Evolutionary conservation across 805 yeast genomes (phyloP), one percentile per base, ranked within the genome.

Genomic region (Candida endomychidarum): DNA sequence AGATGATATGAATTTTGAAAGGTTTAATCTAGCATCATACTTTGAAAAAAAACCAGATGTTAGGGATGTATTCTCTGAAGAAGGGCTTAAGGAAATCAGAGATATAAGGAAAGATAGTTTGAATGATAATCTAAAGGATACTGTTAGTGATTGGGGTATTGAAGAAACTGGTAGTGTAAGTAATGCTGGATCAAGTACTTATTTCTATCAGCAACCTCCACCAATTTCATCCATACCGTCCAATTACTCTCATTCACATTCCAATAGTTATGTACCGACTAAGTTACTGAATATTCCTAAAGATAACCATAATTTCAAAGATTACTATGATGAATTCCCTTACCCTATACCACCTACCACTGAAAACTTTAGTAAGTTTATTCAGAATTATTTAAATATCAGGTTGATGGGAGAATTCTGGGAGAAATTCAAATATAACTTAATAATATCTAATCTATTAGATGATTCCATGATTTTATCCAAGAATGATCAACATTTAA

Each of bases 381-480:
- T 60, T 14, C 47, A 36, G 14, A 59, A 58, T 34, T 67, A 68
- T 52, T 49, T 68, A 7, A 38, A 40, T 7, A 23, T 45, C 3
- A 31, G 31, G 7, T 12, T 36, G 9, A n/a, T 22, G 1, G 22
- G 15, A 5, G 53, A 54, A 40, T 61, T 67, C 34, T 59, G 66
- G 64, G 75, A 70, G 40, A 58, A 58, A 42, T 67, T 69, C 58
- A 69, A 67, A 50, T 70, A 69, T 47, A 60, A 54, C 44, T 45
- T 70, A 21, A 53, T 70, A 3, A 51, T 65, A 4, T 65, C 72
- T 4, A 63, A 63, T 39, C 50, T 70, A 10, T 45, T 70, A 28
- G 73, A 70, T 41, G 70, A 66, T 39, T 49, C 70, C 3, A 60
- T 69, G 61, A 60, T 65, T 17, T 49, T 68, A n/a, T 67, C 73